Conservation (phyloP, 116 monocot species). For the Dioscorea cayenensis region DNA sequence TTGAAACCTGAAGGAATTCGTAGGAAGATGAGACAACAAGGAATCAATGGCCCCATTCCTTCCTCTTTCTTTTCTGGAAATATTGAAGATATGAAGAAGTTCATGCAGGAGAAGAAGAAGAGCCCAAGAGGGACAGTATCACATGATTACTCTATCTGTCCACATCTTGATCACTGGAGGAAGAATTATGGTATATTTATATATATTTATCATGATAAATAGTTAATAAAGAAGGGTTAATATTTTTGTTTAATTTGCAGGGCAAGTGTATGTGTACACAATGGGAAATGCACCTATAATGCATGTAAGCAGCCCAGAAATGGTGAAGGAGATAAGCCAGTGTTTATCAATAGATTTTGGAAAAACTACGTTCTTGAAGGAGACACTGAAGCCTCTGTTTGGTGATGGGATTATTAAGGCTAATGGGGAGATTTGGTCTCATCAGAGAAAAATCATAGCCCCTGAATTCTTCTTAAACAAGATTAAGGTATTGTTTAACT, state of each 20-base stretch:
- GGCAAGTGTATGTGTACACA: conserved; percentile 31
- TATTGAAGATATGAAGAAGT: background rate
- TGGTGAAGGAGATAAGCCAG: conserved; percentile 38
- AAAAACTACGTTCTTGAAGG: conserved; percentile 31
- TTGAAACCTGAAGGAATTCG: conserved; percentile 29
- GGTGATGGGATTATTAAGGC: background rate
- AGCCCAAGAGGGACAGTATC: background rate
- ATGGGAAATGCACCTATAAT: conserved; percentile 25
- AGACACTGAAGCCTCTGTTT: conserved; percentile 21
- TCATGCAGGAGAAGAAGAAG: conserved; percentile 2
- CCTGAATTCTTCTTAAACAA: conserved; percentile 5
- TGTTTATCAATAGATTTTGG: conserved; percentile 39
- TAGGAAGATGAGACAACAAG: conserved; percentile 29
- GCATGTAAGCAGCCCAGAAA: conserved; percentile 33
- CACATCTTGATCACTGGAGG: conserved; percentile 49
- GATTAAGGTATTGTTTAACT: background rate
- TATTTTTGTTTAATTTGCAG: conserved; percentile 10
- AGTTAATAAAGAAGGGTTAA: background rate
- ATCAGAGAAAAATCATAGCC: background rate
- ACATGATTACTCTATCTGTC: conserved; percentile 44
- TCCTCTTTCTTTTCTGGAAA: background rate
- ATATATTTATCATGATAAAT: background rate
- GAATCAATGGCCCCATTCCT: conserved; percentile 49
- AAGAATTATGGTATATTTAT: conserved; percentile 33
- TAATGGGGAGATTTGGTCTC: background rate